A percentile compares a stretch with the other conserved stretches of the same genome.
Evolutionary conservation across 768 basidiomycete species (phyloP).

Genomic region (Tulasnella sp.): DNA sequence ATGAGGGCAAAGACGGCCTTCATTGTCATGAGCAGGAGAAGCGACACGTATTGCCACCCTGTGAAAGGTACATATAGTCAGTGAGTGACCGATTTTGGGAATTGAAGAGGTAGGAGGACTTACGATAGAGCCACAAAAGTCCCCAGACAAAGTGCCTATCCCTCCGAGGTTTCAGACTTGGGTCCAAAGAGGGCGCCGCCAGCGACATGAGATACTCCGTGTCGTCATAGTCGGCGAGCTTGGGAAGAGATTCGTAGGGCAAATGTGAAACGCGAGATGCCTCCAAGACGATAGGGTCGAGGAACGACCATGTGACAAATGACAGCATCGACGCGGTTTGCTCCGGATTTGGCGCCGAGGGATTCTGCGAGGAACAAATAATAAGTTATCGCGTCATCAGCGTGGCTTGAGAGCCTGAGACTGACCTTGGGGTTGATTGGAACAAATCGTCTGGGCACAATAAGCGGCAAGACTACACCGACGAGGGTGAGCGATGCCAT

Average conservation of each 20-base stretch:
- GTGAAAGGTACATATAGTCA: background rate
- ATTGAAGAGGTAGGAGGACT: background rate
- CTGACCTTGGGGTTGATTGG: slow-evolving; percentile 44
- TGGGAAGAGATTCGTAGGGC: slow-evolving; percentile 33
- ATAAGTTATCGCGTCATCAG: background rate
- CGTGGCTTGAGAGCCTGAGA: background rate
- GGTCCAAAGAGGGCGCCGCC: slow-evolving; percentile 23
- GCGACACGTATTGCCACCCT: slow-evolving; percentile 17
- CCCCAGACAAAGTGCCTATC: slow-evolving; percentile 23
- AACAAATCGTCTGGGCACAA: slow-evolving; percentile 44
- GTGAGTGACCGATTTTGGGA: background rate
- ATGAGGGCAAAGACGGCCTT: background rate
- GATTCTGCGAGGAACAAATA: slow-evolving; percentile 23
- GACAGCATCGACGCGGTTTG: slow-evolving; percentile 40
- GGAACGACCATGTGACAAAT: slow-evolving; percentile 37
- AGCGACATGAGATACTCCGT: slow-evolving; percentile 24
- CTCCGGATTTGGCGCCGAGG: slow-evolving; percentile 31
- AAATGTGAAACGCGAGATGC: slow-evolving; percentile 36
- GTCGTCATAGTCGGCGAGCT: slow-evolving; percentile 34
- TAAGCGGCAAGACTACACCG: slow-evolving; percentile 40
- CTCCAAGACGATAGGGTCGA: slow-evolving; percentile 39
- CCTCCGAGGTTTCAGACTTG: slow-evolving; percentile 23
- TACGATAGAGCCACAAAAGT: slow-evolving; percentile 21
- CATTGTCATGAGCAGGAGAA: slow-evolving; percentile 12
- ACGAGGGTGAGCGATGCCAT: slow-evolving; percentile 35